Evolutionary conservation across 2,329 filamentous ascomycete species (phyloP), one percentile per base, ranked within the genome.

Genomic region (Periconia sp.): DNA sequence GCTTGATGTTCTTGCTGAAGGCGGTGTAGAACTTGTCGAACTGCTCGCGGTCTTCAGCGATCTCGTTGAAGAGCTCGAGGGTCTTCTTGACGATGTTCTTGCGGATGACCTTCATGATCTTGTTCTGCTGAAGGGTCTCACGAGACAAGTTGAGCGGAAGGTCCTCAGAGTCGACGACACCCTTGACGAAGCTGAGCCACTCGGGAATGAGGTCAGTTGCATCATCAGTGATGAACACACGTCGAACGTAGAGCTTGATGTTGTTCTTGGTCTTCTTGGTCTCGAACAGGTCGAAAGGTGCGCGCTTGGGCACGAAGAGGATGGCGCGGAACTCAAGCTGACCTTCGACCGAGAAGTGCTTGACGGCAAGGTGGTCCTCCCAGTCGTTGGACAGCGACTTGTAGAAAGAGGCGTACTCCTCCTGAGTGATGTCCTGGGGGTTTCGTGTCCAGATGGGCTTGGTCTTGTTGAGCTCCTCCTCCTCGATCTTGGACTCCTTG

Each of bases 191-290:
- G 81, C 90, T 85, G 71, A 99, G 87, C 94, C 94, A 99, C 83
- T 99, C 94, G 50, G 94, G 94, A 60, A 99, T 95, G 78, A 99
- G 88, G 74, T 99, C 94, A 65, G 94, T 97, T 66, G 94, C 94
- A 76, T 99, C 94, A 64, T 99, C 94, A 50, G 94, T 99, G 83
- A 99, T 99, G 88, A 99, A 99, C 77, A 99, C 94, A 75, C 94
- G 94, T 76, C 94, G 92, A 71, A 99, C 94, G 80, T 99, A 99
- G 67, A 99, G 87, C 88, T 99, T 99, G 86, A 99, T 97, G 88
- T 99, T 99, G 89, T 97, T 99, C 91, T 99, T 99, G 73, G 92
- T 96, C 88, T 96, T 96, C 90, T 99, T 99, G 74, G 92, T 96
- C 88, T 99, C 94, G 76, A 99, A 99, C 54, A 99, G 89, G 72